A percentile compares a stretch with the other conserved stretches of the same genome.
Evolutionary conservation across 106 monocot genomes (phyloP).

Genomic region (Dactylorhiza incarnata): DNA sequence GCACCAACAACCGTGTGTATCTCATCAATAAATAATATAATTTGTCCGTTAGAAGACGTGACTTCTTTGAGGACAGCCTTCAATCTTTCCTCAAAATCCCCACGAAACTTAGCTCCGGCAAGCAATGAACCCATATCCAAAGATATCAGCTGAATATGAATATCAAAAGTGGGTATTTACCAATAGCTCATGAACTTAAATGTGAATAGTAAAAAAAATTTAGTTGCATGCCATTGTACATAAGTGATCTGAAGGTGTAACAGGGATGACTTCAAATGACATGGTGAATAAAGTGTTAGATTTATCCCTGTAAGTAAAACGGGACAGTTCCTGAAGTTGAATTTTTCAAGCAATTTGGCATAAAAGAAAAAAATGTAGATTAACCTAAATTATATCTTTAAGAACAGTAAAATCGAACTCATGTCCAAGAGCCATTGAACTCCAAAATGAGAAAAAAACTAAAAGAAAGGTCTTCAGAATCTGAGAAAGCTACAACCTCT

Average conservation of each 20-base stretch:
- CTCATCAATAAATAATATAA: conserved; percentile 90
- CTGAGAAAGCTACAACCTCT: no score
- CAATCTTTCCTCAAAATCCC: conserved; percentile 85
- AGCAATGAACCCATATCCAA: conserved; percentile 90
- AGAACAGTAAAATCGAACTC: not conserved
- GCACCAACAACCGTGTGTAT: conserved; percentile 90
- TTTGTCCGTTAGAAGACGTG: conserved; percentile 77
- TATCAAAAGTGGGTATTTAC: not conserved
- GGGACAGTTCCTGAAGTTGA: not conserved
- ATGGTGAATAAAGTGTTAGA: not conserved
- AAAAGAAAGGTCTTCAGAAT: no score
- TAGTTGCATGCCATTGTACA: not conserved
- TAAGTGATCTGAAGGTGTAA: not conserved
- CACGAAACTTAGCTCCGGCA: conserved; percentile 89
- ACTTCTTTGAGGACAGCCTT: conserved; percentile 91
- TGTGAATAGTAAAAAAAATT: not conserved
- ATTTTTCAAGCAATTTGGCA: not conserved
- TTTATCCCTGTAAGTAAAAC: not conserved
- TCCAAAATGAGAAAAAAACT: no score
- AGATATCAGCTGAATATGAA: conserved; percentile 52
- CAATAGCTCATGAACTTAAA: not conserved
- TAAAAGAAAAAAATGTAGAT: not conserved
- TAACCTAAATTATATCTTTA: not conserved
- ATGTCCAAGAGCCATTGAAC: not conserved
- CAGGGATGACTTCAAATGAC: not conserved